A percentile compares a stretch with the other conserved stretches of the same genome.
phyloP scores from a whole-genome alignment of 352 stramenopile genomes.

The Phytophthora boehmeriae region DNA sequence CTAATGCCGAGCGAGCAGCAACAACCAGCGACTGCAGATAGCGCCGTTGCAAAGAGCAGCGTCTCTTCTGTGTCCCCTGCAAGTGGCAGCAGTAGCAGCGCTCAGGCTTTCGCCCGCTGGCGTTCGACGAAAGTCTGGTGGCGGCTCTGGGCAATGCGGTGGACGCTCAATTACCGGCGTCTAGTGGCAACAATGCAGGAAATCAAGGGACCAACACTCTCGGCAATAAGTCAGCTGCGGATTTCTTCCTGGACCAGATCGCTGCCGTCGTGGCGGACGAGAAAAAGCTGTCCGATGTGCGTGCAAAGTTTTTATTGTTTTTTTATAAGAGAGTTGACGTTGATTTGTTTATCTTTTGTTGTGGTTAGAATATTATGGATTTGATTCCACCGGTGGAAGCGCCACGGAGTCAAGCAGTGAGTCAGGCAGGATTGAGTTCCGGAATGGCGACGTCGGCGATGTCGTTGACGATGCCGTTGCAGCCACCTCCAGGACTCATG shows the following conservation, averaged over 20 bases:
- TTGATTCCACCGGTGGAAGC: constrained; percentile 58
- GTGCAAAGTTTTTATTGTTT: constrained; percentile 3
- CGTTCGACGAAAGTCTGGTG: constrained; percentile 71
- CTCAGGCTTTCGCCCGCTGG: constrained; percentile 42
- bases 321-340: background rate
- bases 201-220: constrained; percentile 4
- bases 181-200: constrained; percentile 2
- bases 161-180: background rate
- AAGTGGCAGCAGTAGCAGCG: constrained; percentile 14
- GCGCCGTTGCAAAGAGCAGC: constrained; percentile 8
- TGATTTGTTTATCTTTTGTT: constrained; percentile 6
- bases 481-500: constrained; percentile 66
- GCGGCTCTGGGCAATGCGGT: constrained; percentile 18
- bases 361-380: constrained; percentile 76
- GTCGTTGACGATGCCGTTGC: constrained; percentile 61
- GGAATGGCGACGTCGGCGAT: constrained; percentile 17
- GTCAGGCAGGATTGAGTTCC: constrained; percentile 2
- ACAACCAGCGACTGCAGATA: constrained; percentile 19
- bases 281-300: constrained; percentile 83
- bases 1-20: constrained; percentile 35
- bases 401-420: constrained; percentile 33
- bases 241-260: constrained; percentile 81
- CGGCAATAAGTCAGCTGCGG: constrained; percentile 36
- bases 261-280: constrained; percentile 70
- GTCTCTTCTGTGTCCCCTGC: constrained; percentile 17